phyloP scores from a whole-genome alignment of 768 basidiomycete genomes.

The Rhodosporidiobolus sp. region DNA sequence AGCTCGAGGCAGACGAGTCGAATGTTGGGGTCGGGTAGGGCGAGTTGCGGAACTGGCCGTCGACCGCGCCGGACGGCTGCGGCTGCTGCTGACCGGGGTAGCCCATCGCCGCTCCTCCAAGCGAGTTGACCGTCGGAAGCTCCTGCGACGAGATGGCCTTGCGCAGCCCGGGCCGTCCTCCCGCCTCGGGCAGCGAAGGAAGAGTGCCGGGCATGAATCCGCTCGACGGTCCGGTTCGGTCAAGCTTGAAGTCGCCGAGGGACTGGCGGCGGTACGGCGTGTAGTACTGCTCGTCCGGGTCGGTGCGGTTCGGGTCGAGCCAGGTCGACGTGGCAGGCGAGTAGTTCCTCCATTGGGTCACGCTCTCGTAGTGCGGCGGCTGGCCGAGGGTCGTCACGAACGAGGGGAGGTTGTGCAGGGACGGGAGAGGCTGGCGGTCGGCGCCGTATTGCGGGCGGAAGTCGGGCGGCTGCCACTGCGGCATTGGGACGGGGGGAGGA shows the following conservation, averaged over 20 bases:
- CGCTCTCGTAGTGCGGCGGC: neutral
- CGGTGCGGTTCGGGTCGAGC: slow-evolving; percentile 12
- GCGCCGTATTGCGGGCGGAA: neutral
- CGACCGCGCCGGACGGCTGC: neutral
- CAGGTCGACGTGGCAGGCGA: slow-evolving; percentile 10
- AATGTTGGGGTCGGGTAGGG: slow-evolving; percentile 34
- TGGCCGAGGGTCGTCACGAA: neutral
- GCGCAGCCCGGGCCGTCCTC: neutral
- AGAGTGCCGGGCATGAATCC: neutral
- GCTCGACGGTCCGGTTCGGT: neutral
- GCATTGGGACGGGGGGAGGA: neutral
- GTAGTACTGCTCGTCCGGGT: neutral
- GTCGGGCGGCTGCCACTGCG: neutral
- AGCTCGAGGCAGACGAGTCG: neutral
- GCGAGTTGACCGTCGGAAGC: neutral
- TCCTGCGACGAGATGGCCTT: neutral
- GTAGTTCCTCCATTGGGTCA: slow-evolving; percentile 27
- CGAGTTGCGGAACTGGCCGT: slow-evolving; percentile 2
- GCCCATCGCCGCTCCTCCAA: neutral
- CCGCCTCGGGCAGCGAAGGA: neutral
- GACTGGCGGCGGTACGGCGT: slow-evolving; percentile 10
- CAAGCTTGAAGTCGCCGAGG: slow-evolving; percentile 5
- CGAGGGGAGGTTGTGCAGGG: neutral
- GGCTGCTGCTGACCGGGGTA: neutral
- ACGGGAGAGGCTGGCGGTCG: neutral